Base-by-base conservation (phyloP, 2,329 filamentous ascomycete species). In the Colletotrichum cuscutae region DNA sequence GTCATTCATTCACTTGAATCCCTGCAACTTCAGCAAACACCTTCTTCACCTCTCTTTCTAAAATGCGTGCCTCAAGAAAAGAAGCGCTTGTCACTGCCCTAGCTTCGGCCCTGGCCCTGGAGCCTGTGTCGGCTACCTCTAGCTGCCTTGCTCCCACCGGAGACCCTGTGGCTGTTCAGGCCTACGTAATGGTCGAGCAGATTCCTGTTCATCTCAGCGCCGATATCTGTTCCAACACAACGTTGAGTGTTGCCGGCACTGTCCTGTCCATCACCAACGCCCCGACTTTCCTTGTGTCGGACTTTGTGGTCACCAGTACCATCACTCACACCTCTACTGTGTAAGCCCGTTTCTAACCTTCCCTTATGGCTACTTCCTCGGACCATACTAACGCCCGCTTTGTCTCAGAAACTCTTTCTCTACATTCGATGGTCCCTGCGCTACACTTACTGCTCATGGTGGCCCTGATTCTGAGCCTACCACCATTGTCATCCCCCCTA, bases 151-250 rank as follows among this genome's bases (percentile, higher is more conserved):
- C 42, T 49, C 42, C 42, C 19, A 49, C 42, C 3, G 42, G 7
- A 49, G 42, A 49, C 19, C 42, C 42, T n/a, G 42, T 49, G 15
- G 22, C 42, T 49, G 19, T 49, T 19, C 42, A 49, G 42, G 42
- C 42, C 42, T 49, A 49, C 8, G 32, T 68, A 5, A 19, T 68
- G 3, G 46, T 68, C 3, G 58, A 68, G 24, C 65, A 49, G 13
- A 46, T 60, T 13, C 65, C 65, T 19, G 32, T 68, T 3, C 65
- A 42, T 19, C 24, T 68, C 6, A 68, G 65, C 8, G 58, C 58
- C 8, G 49, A 49, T 8, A 28, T 68, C 11, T 68, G 65, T 52
- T 68, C 58, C 53, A 68, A 68, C 30, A 68, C 65, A 5, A 68
- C 65, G 2, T 54, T 68, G 32, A 68, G 24, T 26, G 49, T 68